A percentile compares a stretch with the other conserved stretches of the same genome.
phyloP scores from a whole-genome alignment of 1,139 yeast species.

The Arxiozyma heterogenica region DNA sequence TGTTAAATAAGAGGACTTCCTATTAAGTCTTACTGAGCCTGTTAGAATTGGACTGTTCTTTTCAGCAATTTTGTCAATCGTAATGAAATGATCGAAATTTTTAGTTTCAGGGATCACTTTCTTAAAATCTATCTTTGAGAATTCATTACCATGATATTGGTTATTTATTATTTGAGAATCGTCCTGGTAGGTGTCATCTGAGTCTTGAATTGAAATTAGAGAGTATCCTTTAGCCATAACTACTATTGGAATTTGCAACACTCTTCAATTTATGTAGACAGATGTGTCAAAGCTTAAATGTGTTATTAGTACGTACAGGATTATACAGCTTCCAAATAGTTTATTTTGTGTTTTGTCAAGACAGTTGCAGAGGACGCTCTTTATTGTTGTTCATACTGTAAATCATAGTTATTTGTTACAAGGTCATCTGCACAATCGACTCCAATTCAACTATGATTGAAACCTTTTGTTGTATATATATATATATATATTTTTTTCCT shows the following conservation, averaged over 20 bases:
- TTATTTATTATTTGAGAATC: not conserved
- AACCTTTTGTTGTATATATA: no score
- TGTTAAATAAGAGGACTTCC: not conserved
- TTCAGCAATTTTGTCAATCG: constrained; percentile 84
- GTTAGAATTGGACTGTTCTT: constrained; percentile 29
- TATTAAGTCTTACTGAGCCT: not conserved
- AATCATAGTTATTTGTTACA: no score
- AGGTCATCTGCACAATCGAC: no score
- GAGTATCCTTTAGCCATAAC: constrained; percentile 1
- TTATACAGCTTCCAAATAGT: no score
- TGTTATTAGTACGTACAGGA: no score
- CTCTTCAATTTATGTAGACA: not conserved
- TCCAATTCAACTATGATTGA: no score
- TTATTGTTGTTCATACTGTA: no score
- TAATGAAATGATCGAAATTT: constrained; percentile 50
- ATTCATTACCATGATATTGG: not conserved
- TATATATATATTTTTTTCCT: no score
- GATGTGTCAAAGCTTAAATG: no score
- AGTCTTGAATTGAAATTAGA: not conserved
- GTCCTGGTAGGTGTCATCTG: not conserved
- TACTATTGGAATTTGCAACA: not conserved
- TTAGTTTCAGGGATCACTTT: constrained; percentile 27
- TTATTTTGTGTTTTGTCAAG: no score
- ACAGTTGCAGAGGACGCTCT: no score
- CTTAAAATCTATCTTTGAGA: not conserved